Evolutionary conservation across 345 rosid species (phyloP).

Genomic region (Gossypium mustelinum): DNA sequence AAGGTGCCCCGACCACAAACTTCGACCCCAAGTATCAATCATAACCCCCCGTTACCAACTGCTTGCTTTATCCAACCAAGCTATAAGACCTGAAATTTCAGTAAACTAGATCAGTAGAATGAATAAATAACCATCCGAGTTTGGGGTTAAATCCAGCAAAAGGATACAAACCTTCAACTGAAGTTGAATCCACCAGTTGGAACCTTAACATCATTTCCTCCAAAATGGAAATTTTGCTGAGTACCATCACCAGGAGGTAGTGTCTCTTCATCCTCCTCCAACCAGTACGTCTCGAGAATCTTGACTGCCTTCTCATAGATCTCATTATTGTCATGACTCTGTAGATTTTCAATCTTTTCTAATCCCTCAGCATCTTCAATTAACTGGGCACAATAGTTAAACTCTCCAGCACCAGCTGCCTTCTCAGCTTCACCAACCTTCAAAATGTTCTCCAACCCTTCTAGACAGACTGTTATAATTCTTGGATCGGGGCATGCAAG

Average conservation of each 20-base stretch:
- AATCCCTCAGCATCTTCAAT: slow-evolving; percentile 82
- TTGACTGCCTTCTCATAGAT: slow-evolving; percentile 84
- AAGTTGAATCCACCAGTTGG: slow-evolving; percentile 85
- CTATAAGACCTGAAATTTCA: not conserved
- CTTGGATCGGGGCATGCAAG: slow-evolving; percentile 80
- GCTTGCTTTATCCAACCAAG: not conserved
- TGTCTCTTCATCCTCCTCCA: slow-evolving; percentile 77
- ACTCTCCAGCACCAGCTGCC: slow-evolving; percentile 46
- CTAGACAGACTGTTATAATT: slow-evolving; percentile 64
- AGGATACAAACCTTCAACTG: slow-evolving; percentile 32
- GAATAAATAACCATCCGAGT: not conserved
- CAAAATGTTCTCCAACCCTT: slow-evolving; percentile 37
- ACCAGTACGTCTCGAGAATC: slow-evolving; percentile 80
- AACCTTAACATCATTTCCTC: slow-evolving; percentile 48
- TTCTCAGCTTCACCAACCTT: slow-evolving; percentile 86
- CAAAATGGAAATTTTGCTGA: slow-evolving; percentile 58
- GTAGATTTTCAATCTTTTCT: slow-evolving; percentile 79
- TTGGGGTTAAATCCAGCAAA: not conserved
- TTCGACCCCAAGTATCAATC: not conserved
- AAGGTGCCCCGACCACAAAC: not conserved
- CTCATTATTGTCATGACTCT: slow-evolving; percentile 78
- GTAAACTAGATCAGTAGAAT: not conserved
- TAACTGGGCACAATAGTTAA: slow-evolving; percentile 60
- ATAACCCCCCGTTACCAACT: not conserved
- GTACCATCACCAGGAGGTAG: slow-evolving; percentile 54